Conservation (phyloP, 495 filamentous ascomycete species). For the Tuber indicum region DNA sequence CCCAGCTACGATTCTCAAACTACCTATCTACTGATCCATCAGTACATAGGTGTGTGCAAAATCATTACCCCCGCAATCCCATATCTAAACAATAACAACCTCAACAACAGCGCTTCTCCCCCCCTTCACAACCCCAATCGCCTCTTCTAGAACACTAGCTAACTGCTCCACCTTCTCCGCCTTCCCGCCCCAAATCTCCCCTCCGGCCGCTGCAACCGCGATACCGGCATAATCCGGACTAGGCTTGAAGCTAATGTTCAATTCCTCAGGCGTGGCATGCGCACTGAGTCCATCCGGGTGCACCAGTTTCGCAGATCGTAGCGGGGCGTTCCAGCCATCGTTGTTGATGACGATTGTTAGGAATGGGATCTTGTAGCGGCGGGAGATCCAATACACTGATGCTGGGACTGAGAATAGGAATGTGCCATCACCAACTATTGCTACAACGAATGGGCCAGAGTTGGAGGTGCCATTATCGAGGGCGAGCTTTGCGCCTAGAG, state of each 20-base stretch:
- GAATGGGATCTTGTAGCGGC: slow-evolving; percentile 79
- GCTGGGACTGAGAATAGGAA: slow-evolving; percentile 85
- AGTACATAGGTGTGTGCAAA: neutral
- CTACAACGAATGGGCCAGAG: slow-evolving; percentile 72
- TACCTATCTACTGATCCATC: neutral
- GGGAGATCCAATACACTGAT: slow-evolving; percentile 85
- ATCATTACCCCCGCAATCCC: neutral
- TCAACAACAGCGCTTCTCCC: slow-evolving; percentile 66
- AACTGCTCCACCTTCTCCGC: slow-evolving; percentile 58
- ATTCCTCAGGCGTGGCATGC: slow-evolving; percentile 70
- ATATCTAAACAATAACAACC: slow-evolving; percentile 35
- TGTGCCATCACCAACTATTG: slow-evolving; percentile 89
- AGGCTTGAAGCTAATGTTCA: slow-evolving; percentile 84
- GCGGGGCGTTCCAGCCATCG: slow-evolving; percentile 86
- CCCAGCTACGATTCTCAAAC: neutral
- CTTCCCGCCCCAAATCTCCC: slow-evolving; percentile 58
- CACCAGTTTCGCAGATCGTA: slow-evolving; percentile 67
- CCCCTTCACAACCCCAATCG: slow-evolving; percentile 59
- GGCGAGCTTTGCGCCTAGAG: slow-evolving; percentile 82
- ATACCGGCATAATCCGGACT: slow-evolving; percentile 86
- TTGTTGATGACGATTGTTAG: slow-evolving; percentile 92
- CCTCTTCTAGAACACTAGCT: slow-evolving; percentile 56
- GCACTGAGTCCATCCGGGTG: slow-evolving; percentile 76
- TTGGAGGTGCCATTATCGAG: slow-evolving; percentile 55
- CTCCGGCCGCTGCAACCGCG: slow-evolving; percentile 79